These are phyloP conservation scores for Melampsora americana DNA, from an alignment of 1,284 basidiomycete genomes.

Conservation along the genomic window DNA sequence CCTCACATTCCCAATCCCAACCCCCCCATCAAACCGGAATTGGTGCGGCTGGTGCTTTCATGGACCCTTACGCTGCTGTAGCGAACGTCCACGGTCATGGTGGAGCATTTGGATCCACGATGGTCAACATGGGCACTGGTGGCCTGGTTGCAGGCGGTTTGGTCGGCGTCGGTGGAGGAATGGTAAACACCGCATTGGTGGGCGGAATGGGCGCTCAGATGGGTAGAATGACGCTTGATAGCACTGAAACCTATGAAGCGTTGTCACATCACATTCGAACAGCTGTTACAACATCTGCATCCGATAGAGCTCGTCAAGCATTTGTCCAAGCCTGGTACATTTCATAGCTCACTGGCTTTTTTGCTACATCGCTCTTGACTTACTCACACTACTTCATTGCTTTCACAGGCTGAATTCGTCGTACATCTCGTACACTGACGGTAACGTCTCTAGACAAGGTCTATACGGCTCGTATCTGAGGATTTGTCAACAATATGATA, in stretches of 20 bases:
- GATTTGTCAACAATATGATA: slow-evolving; percentile 81
- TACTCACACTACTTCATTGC: background rate
- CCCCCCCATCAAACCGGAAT: slow-evolving; percentile 36
- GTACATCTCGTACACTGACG: slow-evolving; percentile 83
- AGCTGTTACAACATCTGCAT: slow-evolving; percentile 79
- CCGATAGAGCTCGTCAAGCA: slow-evolving; percentile 80
- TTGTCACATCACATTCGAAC: slow-evolving; percentile 77
- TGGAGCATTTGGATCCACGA: slow-evolving; percentile 5
- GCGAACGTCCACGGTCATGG: slow-evolving; percentile 42
- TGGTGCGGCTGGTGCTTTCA: slow-evolving; percentile 35
- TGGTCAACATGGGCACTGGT: background rate
- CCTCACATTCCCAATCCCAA: background rate
- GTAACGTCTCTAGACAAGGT: slow-evolving; percentile 78
- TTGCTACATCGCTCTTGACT: background rate
- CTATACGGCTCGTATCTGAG: slow-evolving; percentile 87
- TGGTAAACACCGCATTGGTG: slow-evolving; percentile 21
- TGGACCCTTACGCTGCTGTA: slow-evolving; percentile 42
- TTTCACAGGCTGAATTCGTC: slow-evolving; percentile 70
- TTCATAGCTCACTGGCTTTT: background rate
- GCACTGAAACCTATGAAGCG: slow-evolving; percentile 72
- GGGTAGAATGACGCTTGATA: slow-evolving; percentile 49
- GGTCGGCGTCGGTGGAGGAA: slow-evolving; percentile 21
- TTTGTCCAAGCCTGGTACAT: slow-evolving; percentile 80
- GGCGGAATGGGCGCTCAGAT: slow-evolving; percentile 41
- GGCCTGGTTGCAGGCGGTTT: slow-evolving; percentile 12